phyloP scores from a whole-genome alignment of 2,329 filamentous ascomycete genomes.

The Orbilia oligospora region DNA sequence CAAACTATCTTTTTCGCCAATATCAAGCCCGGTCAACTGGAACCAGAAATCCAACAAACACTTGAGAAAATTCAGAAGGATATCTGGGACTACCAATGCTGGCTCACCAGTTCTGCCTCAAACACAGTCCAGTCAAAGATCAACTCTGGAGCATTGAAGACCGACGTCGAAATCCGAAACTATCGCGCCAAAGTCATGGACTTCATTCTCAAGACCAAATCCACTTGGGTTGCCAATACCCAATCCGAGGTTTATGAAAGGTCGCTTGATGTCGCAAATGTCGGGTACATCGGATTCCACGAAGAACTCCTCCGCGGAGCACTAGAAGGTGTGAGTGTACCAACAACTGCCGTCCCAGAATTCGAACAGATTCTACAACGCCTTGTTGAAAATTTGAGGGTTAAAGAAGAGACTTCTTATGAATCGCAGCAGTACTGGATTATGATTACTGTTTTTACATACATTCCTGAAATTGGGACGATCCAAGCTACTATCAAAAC shows the following conservation, averaged over 20 bases:
- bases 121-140: constrained; percentile 17
- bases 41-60: not conserved
- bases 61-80: not conserved
- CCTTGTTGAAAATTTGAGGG: not conserved
- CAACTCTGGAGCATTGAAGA: not conserved
- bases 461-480: not conserved
- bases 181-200: constrained; percentile 9
- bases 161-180: constrained; percentile 4
- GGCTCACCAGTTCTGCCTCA: constrained; percentile 3
- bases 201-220: constrained; percentile 6
- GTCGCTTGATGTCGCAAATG: not conserved
- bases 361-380: constrained; percentile 9
- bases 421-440: constrained; percentile 9
- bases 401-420: not conserved
- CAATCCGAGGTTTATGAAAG: constrained; percentile 1
- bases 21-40: not conserved
- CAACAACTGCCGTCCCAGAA: not conserved
- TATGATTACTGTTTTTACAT: constrained; percentile 6
- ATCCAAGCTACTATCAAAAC: constrained; percentile 1
- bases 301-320: not conserved
- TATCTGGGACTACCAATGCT: constrained; percentile 14
- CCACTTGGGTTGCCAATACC: constrained; percentile 1
- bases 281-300: constrained; percentile 1
- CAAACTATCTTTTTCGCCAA: constrained; percentile 11
- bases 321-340: not conserved